Evolutionary conservation across 768 basidiomycete species (phyloP), one percentile per base, ranked within the genome.

Genomic region (Boletus huronensis): DNA sequence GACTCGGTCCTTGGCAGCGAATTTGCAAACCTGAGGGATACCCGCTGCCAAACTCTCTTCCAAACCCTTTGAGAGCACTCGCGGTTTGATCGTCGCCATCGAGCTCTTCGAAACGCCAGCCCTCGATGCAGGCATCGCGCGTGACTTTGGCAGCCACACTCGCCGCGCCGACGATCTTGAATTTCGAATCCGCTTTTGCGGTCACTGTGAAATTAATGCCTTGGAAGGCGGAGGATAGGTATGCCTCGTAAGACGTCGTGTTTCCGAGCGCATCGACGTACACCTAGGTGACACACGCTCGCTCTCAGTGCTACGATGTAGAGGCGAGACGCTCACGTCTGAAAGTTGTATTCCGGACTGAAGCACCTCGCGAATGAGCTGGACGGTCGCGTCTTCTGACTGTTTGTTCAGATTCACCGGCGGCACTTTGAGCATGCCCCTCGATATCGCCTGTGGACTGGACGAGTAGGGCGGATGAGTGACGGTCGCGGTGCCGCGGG

Each of bases 101-200:
- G 29, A 72, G 75, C 64, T 92, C 90, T 69, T 90, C 83, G 59
- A 86, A 95, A 10, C 77, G 65, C 96, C 96, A 98, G 3, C 79
- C 79, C 56, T 95, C 87, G 19, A 98, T 77, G 70, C 93, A 93
- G 7, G 87, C 84, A 64, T 98, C 96, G 52, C 96, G 79, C 0
- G 95, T 98, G 26, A 96, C 94, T 72, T 99, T 99, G 2, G 97
- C 97, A 3, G 93, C 93, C n/a, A 98, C 92, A 68, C 91, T 93
- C 2, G 96, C 97, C 6, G 97, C 97, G 21, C 93, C 88, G 55
- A 99, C 97, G 55, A 99, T 95, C 65, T 94, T 97, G 79, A 83
- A 99, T 57, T 90, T 85, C n/a, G 87, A 85, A 66, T 99, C 97
- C 16, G 97, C 97, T 71, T 99, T 98, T 26, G 84, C 82, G 10